phyloP scores from a whole-genome alignment of 345 rosid genomes.

The Raphanus raphanistrum region DNA sequence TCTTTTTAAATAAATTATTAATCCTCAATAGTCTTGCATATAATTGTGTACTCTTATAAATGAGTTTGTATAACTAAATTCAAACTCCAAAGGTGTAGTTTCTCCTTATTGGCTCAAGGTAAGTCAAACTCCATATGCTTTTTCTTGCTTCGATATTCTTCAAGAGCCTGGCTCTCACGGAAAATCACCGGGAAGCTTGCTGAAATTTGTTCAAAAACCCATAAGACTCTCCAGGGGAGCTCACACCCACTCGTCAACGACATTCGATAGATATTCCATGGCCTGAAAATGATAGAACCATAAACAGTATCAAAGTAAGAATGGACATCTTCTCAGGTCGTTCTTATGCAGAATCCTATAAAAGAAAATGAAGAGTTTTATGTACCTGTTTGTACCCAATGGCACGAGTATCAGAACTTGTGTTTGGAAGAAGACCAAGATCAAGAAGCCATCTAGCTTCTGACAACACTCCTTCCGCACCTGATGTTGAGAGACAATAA shows the following conservation, averaged over 20 bases:
- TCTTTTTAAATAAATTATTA: no score
- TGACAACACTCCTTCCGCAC: constrained; percentile 60
- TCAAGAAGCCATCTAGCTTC: constrained; percentile 94
- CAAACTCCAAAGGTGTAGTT: background rate
- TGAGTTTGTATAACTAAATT: background rate
- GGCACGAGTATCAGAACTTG: constrained; percentile 87
- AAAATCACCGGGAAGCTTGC: constrained; percentile 71
- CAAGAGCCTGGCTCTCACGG: background rate
- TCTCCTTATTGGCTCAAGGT: background rate
- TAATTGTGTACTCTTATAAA: background rate
- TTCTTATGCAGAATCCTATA: background rate
- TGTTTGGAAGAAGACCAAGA: constrained; percentile 73
- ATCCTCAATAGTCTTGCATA: background rate
- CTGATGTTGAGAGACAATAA: constrained; percentile 35
- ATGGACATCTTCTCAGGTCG: background rate
- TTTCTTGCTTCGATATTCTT: background rate
- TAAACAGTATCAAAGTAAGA: constrained; percentile 8
- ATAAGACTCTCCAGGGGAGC: constrained; percentile 33
- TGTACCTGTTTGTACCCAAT: constrained; percentile 85
- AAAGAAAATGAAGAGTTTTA: constrained; percentile 17
- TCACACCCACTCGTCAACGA: constrained; percentile 54
- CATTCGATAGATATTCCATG: constrained; percentile 77
- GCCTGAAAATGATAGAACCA: constrained; percentile 49
- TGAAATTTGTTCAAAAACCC: constrained; percentile 77
- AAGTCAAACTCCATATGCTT: no score